phyloP scores from a whole-genome alignment of 225 moss, liverwort and hornwort species.

The Ulota crispa region DNA sequence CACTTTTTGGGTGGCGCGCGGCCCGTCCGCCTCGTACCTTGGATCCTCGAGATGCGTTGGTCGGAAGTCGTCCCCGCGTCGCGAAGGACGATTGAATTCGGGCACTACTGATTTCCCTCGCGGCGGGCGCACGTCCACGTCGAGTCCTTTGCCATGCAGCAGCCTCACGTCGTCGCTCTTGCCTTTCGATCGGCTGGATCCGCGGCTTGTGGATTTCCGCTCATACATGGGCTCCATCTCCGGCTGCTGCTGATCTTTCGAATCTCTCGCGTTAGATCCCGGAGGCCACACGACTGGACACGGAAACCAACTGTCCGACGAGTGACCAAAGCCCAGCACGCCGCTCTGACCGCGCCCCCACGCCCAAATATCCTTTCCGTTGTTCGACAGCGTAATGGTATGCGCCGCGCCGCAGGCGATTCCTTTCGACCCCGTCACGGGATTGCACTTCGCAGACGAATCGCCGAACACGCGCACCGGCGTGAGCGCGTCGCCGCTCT shows the following conservation, averaged over 20 bases:
- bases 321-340: slow-evolving; percentile 56
- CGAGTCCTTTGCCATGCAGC: slow-evolving; percentile 20
- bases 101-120: slow-evolving; percentile 26
- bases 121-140: slow-evolving; percentile 29
- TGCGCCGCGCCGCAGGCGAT: slow-evolving; percentile 65
- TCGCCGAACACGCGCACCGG: slow-evolving; percentile 67
- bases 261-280: slow-evolving; percentile 12
- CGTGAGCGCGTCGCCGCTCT: slow-evolving; percentile 52
- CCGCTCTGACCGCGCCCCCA: slow-evolving; percentile 70
- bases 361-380: slow-evolving; percentile 58
- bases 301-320: slow-evolving; percentile 65
- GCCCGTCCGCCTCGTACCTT: slow-evolving; percentile 20
- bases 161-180: slow-evolving; percentile 31
- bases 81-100: slow-evolving; percentile 34
- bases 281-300: slow-evolving; percentile 61
- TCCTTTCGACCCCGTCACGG: slow-evolving; percentile 49
- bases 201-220: slow-evolving; percentile 36
- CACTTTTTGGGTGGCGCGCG: slow-evolving; percentile 7
- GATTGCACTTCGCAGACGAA: slow-evolving; percentile 47
- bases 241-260: slow-evolving; percentile 36
- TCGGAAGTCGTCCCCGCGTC: slow-evolving; percentile 50
- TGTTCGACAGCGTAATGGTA: slow-evolving; percentile 50
- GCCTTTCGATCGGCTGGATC: slow-evolving; percentile 37
- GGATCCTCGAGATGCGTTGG: slow-evolving; percentile 34
- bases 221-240: slow-evolving; percentile 43